Evolutionary conservation across 805 yeast species (phyloP).

Genomic region (Cyberlindnera amylophila): DNA sequence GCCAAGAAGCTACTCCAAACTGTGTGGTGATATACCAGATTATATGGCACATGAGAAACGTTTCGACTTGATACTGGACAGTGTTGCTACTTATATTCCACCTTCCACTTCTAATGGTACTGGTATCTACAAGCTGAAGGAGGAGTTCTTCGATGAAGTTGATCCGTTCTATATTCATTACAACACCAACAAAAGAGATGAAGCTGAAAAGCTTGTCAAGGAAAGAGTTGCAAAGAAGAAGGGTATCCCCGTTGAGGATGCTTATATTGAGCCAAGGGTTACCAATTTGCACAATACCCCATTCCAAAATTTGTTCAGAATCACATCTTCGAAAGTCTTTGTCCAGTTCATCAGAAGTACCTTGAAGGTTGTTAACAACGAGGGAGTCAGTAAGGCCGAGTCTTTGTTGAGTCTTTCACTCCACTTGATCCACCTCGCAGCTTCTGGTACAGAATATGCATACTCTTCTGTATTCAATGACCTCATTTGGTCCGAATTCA

Average conservation of each 20-base stretch:
- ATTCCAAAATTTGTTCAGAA: slow-evolving; percentile 43
- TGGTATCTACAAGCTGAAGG: slow-evolving; percentile 67
- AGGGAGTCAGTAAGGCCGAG: slow-evolving; percentile 45
- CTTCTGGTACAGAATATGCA: slow-evolving; percentile 34
- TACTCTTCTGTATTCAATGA: slow-evolving; percentile 29
- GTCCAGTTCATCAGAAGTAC: slow-evolving; percentile 49
- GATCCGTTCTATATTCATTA: slow-evolving; percentile 85
- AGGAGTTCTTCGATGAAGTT: slow-evolving; percentile 46
- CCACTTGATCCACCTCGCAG: slow-evolving; percentile 63
- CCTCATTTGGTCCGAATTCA: slow-evolving; percentile 33
- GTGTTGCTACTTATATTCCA: slow-evolving; percentile 56
- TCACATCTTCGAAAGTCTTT: slow-evolving; percentile 52
- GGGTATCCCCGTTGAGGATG: slow-evolving; percentile 39
- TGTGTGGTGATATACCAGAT: slow-evolving; percentile 70
- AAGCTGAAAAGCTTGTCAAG: slow-evolving; percentile 65
- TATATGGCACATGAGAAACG: slow-evolving; percentile 66
- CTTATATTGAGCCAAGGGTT: slow-evolving; percentile 55
- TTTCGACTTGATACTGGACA: slow-evolving; percentile 59
- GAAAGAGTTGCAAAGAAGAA: slow-evolving; percentile 41
- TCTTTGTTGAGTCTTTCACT: slow-evolving; percentile 53
- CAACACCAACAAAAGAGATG: slow-evolving; percentile 75
- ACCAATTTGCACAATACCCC: slow-evolving; percentile 33
- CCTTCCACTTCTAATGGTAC: slow-evolving; percentile 56
- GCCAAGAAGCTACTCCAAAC: slow-evolving; percentile 64
- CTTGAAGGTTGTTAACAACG: slow-evolving; percentile 34